Base-by-base conservation (phyloP, 805 yeast genomes). In the Monosporozyma siamensis region DNA sequence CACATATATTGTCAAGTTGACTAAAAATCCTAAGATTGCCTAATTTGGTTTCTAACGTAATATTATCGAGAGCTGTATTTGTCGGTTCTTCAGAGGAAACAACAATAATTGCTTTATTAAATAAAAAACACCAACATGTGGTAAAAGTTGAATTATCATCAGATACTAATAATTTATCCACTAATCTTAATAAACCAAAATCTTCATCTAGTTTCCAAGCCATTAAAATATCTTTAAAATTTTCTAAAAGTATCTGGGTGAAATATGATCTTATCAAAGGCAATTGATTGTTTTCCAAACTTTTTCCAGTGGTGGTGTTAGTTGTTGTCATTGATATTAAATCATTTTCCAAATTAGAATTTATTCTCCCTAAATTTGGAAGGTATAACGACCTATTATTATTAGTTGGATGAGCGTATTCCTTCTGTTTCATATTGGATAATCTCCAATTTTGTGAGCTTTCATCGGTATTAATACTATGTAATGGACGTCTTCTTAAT, bases 181-280 rank as follows among this genome's bases (percentile, higher is more conserved):
- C 64, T 9, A 67, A 40, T 40, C 71, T 52, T 34, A 68, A 43
- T 5, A 56, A 41, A 0, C 72, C 72, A 44, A 54, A 61, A 27
- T 49, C 42, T 3, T 57, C 48, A 39, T 65, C 68, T 17, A 64
- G 41, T 17, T 53, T 49, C 44, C 57, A 50, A 24, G 54, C 61
- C 1, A 43, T 35, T 10, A 65, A 34, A 1, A 42, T 15, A 1
- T 43, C 25, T 2, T 53, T 43, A 38, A 54, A 56, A 18, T 48
- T 50, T 9, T 42, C 45, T 12, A 53, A 36, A 15, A 61, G 42
- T 4, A 48, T 21, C 18, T 56, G 56, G n/a, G 53, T 48, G 32
- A 53, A 54, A 39, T 44, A 50, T 4, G 59, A 49, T 34, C 64
- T 48, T 18, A 57, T 34, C 9, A 56, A 42, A 1, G 59, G 53